These are phyloP conservation scores for Colletotrichum kahawae DNA, from an alignment of 2,329 filamentous ascomycete species.

Conservation along the genomic window DNA sequence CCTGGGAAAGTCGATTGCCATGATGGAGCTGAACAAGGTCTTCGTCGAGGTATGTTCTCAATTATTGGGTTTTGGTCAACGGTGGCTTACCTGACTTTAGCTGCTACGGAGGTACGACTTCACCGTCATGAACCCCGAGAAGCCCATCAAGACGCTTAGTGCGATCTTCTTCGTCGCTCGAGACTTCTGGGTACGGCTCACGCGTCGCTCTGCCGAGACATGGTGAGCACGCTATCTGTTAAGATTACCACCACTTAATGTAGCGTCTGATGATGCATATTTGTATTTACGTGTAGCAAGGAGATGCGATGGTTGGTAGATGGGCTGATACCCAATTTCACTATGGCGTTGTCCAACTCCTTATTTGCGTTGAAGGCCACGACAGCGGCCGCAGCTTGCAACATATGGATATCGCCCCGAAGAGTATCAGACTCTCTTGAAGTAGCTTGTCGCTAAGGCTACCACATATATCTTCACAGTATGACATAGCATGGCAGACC, in stretches of 20 bases:
- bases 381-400: not conserved
- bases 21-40: conserved; percentile 54
- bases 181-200: conserved; percentile 39
- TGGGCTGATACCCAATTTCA: not conserved
- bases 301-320: fast-evolving
- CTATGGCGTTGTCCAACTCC: not conserved
- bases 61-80: not conserved
- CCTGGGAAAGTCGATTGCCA: conserved; percentile 50
- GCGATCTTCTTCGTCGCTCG: conserved; percentile 39
- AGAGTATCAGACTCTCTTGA: too few species aligned
- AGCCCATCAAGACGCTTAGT: conserved; percentile 33
- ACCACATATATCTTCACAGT: too few species aligned
- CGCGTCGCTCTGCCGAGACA: not conserved
- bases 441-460: too few species aligned
- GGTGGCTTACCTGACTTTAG: conserved; percentile 13
- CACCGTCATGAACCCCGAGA: conserved; percentile 35
- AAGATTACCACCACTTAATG: not conserved
- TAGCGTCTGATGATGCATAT: not conserved
- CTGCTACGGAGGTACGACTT: conserved; percentile 38
- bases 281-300: fast-evolving
- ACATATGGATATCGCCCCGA: not conserved
- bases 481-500: too few species aligned
- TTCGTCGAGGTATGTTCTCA: conserved; percentile 46
- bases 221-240: fast-evolving
- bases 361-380: fast-evolving